phyloP scores from a whole-genome alignment of 169 alveolate genomes.

The Eimeria falciformis region DNA sequence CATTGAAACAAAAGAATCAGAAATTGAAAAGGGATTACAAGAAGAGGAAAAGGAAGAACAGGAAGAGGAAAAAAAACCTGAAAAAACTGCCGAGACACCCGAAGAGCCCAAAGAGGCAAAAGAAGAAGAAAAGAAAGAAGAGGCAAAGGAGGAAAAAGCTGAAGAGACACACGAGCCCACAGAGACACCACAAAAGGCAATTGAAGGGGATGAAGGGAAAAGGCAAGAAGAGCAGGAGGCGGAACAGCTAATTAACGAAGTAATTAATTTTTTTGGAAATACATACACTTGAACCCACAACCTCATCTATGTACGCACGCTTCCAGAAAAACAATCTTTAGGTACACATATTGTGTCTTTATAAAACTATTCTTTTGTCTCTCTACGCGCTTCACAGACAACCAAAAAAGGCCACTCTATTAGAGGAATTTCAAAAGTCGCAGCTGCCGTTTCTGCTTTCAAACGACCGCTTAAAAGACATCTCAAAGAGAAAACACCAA shows the following conservation, averaged over 20 bases:
- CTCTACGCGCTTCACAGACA: not conserved
- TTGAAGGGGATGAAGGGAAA: not conserved
- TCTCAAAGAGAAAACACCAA: not conserved
- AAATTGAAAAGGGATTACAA: not conserved
- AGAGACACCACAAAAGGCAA: not conserved
- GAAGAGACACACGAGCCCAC: not conserved
- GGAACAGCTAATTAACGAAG: not conserved
- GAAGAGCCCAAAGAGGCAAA: not conserved
- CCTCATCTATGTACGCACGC: not conserved
- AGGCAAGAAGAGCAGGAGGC: not conserved
- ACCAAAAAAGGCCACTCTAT: not conserved
- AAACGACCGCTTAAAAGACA: not conserved
- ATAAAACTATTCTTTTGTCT: not conserved
- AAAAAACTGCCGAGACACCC: not conserved
- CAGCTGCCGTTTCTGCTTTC: conserved; percentile 11
- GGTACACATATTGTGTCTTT: not conserved
- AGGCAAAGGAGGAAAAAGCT: not conserved
- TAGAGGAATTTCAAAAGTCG: not conserved
- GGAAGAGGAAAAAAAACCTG: not conserved
- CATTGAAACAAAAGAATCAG: not conserved
- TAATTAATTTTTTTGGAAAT: not conserved
- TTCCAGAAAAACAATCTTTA: not conserved
- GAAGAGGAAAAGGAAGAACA: not conserved
- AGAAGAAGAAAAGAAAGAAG: not conserved
- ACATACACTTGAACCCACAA: not conserved